Evolutionary conservation across 2,329 filamentous ascomycete species (phyloP), one percentile per base, ranked within the genome.

Genomic region (Pezicula neosporulosa): DNA sequence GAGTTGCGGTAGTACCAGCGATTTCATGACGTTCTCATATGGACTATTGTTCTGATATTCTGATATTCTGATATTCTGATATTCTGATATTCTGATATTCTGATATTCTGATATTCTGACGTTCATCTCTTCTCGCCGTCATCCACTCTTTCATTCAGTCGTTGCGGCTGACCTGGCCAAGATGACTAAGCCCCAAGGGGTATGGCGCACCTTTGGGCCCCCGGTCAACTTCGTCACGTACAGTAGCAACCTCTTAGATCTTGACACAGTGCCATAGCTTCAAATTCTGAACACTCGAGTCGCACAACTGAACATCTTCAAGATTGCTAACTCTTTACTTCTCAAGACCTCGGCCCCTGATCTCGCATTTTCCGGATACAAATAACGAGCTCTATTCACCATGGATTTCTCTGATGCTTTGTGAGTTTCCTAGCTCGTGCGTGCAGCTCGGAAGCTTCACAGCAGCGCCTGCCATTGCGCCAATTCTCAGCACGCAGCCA

Each of bases 331-430:
- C 42, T 15, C 27, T 10, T 28, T 16, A 27, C 21, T 9, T 28
- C 21, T 30, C 42, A 24, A 42, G 30, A 33, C 30, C 12, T 9
- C 37, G 24, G 24, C 19, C 37, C 37, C 37, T 15, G n/a, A 13
- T 39, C 37, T 39, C 10, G 37, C 37, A 21, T 13, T 33, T 13
- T 33, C 9, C 37, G 19, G 5, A 4, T 16, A 39, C 10, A 15
- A n/a, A 5, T 9, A 2, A 30, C 27, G 15, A 30, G 12, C 42
- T 44, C 19, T 27, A 16, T 18, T 57, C 66, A 77, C 68, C 60
- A 96, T 96, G 90, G 91, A 96, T 73, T 89, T 91, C 77, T 93
- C 90, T 57, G 90, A 96, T 74, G 86, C 85, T 70, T 95, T 96
- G 90, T 95, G 80, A 76, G 89, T 80, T 57, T 45, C 16, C 44